These are phyloP conservation scores for Galium porrigens DNA, from an alignment of 305 asterid species.

Conservation along the genomic window DNA sequence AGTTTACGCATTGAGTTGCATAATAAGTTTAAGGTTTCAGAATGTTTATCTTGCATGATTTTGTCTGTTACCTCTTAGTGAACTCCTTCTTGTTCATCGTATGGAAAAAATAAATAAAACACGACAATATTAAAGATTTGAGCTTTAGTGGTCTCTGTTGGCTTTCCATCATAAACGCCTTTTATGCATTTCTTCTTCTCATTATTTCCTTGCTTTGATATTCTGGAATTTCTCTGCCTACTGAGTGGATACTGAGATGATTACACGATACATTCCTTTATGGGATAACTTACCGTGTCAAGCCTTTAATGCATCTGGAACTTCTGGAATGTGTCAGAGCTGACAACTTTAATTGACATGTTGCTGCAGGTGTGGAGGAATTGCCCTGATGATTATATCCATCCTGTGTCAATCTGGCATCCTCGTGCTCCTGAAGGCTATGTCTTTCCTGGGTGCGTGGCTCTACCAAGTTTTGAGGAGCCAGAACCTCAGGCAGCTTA, in stretches of 20 bases:
- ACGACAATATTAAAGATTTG: not conserved
- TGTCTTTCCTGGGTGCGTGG: slow-evolving; percentile 69
- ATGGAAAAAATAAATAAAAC: not conserved
- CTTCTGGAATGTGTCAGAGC: not conserved
- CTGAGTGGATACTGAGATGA: not conserved
- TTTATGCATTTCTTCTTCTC: not conserved
- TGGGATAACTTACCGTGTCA: not conserved
- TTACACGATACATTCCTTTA: not conserved
- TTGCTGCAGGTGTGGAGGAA: slow-evolving; percentile 75
- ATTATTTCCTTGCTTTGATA: not conserved
- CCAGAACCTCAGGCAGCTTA: slow-evolving; percentile 53
- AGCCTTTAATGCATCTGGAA: not conserved
- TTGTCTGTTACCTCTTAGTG: slow-evolving; percentile 1
- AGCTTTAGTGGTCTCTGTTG: not conserved
- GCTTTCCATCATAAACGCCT: not conserved
- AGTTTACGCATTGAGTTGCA: not conserved
- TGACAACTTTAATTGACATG: not conserved
- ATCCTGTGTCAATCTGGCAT: slow-evolving; percentile 71
- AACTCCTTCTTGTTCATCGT: not conserved
- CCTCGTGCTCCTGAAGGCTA: slow-evolving; percentile 93
- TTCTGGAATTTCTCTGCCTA: not conserved
- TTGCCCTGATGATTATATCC: slow-evolving; percentile 36
- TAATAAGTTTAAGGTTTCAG: not conserved
- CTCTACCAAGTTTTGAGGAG: slow-evolving; percentile 45
- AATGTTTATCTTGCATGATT: not conserved